A percentile compares a stretch with the other conserved stretches of the same genome.
Conservation (phyloP, 768 basidiomycete species). For the Phallus indusiatus region DNA sequence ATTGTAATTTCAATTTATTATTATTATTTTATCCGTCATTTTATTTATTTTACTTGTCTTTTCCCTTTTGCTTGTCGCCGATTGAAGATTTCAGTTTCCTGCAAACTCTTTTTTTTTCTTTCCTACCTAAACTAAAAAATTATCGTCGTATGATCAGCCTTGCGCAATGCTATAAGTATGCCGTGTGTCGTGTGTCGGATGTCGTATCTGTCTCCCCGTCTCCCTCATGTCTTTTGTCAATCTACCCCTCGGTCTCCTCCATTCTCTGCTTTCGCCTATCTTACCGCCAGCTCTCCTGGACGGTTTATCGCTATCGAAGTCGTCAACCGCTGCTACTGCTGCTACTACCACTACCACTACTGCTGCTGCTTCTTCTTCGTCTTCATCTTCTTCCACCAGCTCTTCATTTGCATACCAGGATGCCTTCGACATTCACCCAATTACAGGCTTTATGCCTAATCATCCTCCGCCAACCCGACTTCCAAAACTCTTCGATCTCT, state of each 20-base stretch:
- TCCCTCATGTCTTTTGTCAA: neutral
- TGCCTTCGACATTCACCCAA: constrained; percentile 44
- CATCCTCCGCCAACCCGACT: constrained; percentile 49
- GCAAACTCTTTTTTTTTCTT: neutral
- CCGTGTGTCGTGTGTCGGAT: neutral
- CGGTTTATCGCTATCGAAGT: neutral
- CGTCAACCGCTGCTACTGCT: neutral
- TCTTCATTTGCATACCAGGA: constrained; percentile 4
- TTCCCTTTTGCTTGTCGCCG: neutral
- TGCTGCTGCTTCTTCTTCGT: neutral
- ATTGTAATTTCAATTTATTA: neutral
- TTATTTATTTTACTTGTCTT: neutral
- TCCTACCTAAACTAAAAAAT: neutral
- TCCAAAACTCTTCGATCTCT: constrained; percentile 42
- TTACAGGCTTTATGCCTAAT: constrained; percentile 80
- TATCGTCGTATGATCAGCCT: neutral
- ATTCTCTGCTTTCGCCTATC: neutral
- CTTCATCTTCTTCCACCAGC: neutral
- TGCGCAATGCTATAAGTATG: neutral
- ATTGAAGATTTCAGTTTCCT: neutral
- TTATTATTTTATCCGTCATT: neutral
- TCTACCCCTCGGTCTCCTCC: neutral
- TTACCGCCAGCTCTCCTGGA: neutral
- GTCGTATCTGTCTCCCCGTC: neutral
- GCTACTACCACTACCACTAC: neutral